Percentiles rank a stretch among this genome's conserved stretches.
phyloP scores from a whole-genome alignment of 108 stramenopile species.

The Bacterosira constricta region DNA sequence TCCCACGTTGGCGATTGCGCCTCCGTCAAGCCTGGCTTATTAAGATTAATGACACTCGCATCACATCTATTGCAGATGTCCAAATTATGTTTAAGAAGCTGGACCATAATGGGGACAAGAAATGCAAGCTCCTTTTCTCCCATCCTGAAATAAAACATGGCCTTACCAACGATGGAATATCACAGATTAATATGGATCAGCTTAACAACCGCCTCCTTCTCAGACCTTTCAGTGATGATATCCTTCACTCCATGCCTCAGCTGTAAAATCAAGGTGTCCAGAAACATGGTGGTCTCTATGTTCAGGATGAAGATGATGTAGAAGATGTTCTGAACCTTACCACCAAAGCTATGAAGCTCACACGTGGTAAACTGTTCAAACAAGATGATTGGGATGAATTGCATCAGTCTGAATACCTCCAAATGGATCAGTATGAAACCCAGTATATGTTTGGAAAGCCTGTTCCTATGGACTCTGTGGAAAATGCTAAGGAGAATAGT shows the following conservation, averaged over 20 bases:
- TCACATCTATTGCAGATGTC: too few relatives aligned
- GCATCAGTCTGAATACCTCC: slow-evolving; percentile 4
- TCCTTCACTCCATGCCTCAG: background rate
- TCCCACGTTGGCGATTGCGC: slow-evolving; percentile 2
- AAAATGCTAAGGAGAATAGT: background rate
- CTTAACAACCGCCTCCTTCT: background rate
- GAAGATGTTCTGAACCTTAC: background rate
- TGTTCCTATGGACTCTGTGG: background rate
- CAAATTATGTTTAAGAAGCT: background rate
- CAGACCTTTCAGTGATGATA: background rate
- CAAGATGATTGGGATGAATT: slow-evolving; percentile 14
- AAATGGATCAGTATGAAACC: too few relatives aligned
- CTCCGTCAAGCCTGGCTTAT: slow-evolving; percentile 5
- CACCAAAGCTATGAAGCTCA: background rate
- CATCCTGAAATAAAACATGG: background rate
- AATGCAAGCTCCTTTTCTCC: background rate
- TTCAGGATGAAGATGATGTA: background rate
- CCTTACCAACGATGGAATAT: background rate
- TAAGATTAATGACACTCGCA: background rate
- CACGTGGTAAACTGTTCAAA: background rate
- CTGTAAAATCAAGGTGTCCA: background rate
- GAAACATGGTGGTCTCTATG: too few relatives aligned
- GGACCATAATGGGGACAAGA: background rate
- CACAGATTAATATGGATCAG: background rate
- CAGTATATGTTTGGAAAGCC: background rate